phyloP scores from a whole-genome alignment of 441 rosid genomes.

The Adansonia grandidieri region DNA sequence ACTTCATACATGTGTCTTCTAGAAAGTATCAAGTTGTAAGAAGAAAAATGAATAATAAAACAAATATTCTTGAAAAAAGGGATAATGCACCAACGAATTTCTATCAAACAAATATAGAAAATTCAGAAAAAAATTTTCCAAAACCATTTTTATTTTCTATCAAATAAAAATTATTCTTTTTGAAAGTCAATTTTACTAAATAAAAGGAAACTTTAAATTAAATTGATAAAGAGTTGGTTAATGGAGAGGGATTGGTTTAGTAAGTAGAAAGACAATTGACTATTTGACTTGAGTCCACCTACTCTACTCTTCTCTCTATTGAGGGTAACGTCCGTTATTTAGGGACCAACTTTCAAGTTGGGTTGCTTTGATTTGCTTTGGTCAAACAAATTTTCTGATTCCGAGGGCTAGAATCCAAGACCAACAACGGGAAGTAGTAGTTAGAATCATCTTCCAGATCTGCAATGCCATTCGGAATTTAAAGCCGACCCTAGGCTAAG shows the following conservation, averaged over 20 bases:
- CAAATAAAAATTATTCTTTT: too few relatives aligned
- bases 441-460: conserved; percentile 5
- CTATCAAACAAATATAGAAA: too few relatives aligned
- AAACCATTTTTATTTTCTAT: too few relatives aligned
- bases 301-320: background rate
- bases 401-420: background rate
- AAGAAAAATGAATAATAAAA: too few relatives aligned
- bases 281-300: background rate
- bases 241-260: background rate
- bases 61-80: too few relatives aligned
- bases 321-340: background rate
- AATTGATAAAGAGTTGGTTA: background rate
- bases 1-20: too few relatives aligned
- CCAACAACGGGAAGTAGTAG: background rate
- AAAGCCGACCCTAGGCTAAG: background rate
- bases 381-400: background rate
- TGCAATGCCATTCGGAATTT: conserved; percentile 6
- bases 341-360: background rate
- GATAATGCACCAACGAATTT: too few relatives aligned
- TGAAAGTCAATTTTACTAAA: too few relatives aligned
- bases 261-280: background rate
- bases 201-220: too few relatives aligned
- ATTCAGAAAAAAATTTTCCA: too few relatives aligned
- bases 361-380: background rate
- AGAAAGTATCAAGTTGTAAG: too few relatives aligned